Conservation (phyloP, 148 eudicot species). For the Hydrangea macrophylla region DNA sequence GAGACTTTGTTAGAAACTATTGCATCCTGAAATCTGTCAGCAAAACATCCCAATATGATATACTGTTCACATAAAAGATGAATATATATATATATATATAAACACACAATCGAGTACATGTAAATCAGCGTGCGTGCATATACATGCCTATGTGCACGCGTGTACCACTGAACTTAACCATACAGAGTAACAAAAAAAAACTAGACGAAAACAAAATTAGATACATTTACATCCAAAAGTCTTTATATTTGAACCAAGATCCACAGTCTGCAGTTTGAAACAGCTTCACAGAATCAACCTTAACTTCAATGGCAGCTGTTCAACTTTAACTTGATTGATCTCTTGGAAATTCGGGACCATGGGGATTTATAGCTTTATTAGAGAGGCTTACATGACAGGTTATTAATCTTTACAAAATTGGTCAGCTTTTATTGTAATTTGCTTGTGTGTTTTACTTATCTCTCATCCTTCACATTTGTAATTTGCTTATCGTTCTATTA, state of each 20-base stretch:
- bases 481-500: background rate
- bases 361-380: no score
- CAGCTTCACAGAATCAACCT: background rate
- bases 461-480: background rate
- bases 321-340: background rate
- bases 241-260: background rate
- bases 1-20: conserved; percentile 35
- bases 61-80: background rate
- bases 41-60: conserved; percentile 11
- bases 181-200: background rate
- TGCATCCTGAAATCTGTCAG: conserved; percentile 53
- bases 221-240: background rate
- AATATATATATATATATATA: background rate
- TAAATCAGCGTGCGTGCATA: background rate
- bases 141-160: background rate
- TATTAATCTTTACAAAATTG: no score
- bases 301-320: background rate
- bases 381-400: background rate
- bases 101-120: no score
- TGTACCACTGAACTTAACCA: background rate
- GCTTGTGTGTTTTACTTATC: background rate
- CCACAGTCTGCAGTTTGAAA: background rate
- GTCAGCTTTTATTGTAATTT: background rate
- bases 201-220: background rate
- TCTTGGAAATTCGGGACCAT: background rate